These are phyloP conservation scores for Penicillium polonicum DNA, from an alignment of 2,329 filamentous ascomycete genomes.

Conservation along the genomic window DNA sequence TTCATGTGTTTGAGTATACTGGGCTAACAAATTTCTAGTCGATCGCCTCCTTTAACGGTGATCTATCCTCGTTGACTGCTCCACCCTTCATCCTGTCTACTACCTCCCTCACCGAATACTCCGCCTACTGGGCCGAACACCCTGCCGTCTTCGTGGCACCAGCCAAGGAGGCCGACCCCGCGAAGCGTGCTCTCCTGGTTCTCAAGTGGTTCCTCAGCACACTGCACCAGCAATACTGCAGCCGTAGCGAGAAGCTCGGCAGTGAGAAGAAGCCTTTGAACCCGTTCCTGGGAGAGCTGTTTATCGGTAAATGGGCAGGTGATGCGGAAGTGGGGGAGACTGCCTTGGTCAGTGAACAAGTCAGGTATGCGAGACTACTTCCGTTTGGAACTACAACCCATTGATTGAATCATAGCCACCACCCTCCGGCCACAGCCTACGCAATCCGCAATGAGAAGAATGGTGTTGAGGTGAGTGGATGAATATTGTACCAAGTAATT, in stretches of 20 bases:
- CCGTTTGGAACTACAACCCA: neutral
- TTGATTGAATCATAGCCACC: conserved; percentile 58
- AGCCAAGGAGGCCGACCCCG: conserved; percentile 72
- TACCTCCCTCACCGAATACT: conserved; percentile 76
- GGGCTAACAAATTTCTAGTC: conserved; percentile 45
- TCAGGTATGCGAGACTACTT: conserved; percentile 53
- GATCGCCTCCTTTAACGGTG: conserved; percentile 78
- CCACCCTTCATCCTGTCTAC: conserved; percentile 79
- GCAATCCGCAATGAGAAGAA: conserved; percentile 83
- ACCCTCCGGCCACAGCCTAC: conserved; percentile 93
- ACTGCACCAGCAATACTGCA: conserved; percentile 79
- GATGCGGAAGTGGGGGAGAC: conserved; percentile 68
- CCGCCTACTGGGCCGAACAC: conserved; percentile 79
- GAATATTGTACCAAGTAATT: neutral
- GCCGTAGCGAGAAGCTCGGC: conserved; percentile 73
- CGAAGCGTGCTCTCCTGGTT: conserved; percentile 81
- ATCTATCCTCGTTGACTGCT: conserved; percentile 75
- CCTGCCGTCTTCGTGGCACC: conserved; percentile 77
- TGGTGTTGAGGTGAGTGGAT: conserved; percentile 59
- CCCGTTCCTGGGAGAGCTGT: conserved; percentile 92
- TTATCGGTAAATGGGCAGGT: conserved; percentile 87
- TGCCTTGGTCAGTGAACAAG: conserved; percentile 87
- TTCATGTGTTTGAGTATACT: neutral
- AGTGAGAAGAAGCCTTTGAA: conserved; percentile 98
- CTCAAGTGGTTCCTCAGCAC: conserved; percentile 95